Conservation (phyloP, 2,329 filamentous ascomycete species). For the Aspergillus clavatus region DNA sequence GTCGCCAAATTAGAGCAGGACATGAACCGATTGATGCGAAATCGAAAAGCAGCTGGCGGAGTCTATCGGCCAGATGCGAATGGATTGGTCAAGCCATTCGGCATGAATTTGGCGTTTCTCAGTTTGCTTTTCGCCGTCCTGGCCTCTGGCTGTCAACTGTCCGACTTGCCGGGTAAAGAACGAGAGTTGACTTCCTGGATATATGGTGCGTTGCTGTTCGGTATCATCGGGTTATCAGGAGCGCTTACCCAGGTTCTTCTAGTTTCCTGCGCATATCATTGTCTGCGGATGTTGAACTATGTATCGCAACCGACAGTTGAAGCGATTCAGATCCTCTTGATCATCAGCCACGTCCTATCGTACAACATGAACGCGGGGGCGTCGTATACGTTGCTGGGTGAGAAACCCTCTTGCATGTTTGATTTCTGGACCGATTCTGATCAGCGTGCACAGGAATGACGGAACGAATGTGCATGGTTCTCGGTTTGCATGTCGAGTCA, state of each 20-base stretch:
- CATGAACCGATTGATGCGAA: constrained; percentile 48
- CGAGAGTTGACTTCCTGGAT: constrained; percentile 60
- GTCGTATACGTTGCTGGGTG: constrained; percentile 56
- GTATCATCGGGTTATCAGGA: constrained; percentile 1
- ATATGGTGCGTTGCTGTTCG: constrained; percentile 45
- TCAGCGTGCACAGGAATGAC: constrained; percentile 24
- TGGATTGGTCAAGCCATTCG: constrained; percentile 51
- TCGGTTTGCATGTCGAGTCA: constrained; percentile 54
- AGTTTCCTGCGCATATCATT: constrained; percentile 63
- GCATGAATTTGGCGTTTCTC: constrained; percentile 55
- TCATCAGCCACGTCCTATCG: constrained; percentile 58
- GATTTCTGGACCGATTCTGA: constrained; percentile 2
- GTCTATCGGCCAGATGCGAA: constrained; percentile 42
- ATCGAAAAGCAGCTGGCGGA: constrained; percentile 41
- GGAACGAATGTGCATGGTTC: constrained; percentile 50
- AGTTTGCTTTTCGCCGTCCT: constrained; percentile 58
- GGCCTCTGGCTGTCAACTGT: constrained; percentile 58
- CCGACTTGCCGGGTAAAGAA: constrained; percentile 52
- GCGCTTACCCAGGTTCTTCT: constrained; percentile 18
- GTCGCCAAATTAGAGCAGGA: constrained; percentile 48
- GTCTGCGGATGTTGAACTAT: constrained; percentile 60
- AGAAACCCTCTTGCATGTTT: constrained; percentile 17
- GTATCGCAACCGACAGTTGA: constrained; percentile 57
- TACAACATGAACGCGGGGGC: constrained; percentile 63
- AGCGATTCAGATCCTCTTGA: constrained; percentile 57